These are phyloP conservation scores for Metschnikowia hibisci DNA, from an alignment of 805 yeast genomes.

Conservation along the genomic window DNA sequence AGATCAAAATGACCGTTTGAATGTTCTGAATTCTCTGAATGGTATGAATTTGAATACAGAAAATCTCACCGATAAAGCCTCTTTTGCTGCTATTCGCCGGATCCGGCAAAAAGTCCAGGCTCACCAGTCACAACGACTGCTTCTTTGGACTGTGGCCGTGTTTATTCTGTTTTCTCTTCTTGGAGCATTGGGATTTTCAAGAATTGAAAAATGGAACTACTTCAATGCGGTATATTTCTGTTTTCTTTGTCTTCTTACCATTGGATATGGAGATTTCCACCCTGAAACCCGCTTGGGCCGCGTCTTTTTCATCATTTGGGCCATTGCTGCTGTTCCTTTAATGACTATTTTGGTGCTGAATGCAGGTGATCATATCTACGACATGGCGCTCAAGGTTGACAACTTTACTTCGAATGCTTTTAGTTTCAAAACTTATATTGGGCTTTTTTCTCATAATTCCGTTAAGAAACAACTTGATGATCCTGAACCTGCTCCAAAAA, in stretches of 20 bases:
- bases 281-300: slow-evolving; percentile 65
- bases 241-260: slow-evolving; percentile 68
- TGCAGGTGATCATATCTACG: slow-evolving; percentile 58
- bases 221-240: slow-evolving; percentile 73
- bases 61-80: slow-evolving; percentile 14
- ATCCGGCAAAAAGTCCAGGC: slow-evolving; percentile 42
- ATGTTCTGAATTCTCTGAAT: slow-evolving; percentile 28
- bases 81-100: slow-evolving; percentile 54
- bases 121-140: slow-evolving; percentile 37
- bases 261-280: slow-evolving; percentile 78
- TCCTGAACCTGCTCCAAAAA: neutral
- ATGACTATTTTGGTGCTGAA: slow-evolving; percentile 79
- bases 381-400: slow-evolving; percentile 20
- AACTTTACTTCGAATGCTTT: slow-evolving; percentile 5
- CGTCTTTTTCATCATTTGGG: slow-evolving; percentile 76
- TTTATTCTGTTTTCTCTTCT: slow-evolving; percentile 63
- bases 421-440: slow-evolving; percentile 7
- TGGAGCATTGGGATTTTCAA: slow-evolving; percentile 64
- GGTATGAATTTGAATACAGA: slow-evolving; percentile 13
- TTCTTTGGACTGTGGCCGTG: slow-evolving; percentile 36
- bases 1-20: neutral
- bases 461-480: neutral
- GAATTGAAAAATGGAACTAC: slow-evolving; percentile 67
- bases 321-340: slow-evolving; percentile 75
- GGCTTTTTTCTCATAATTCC: neutral